Conservation (phyloP, 441 rosid genomes). For the Gossypium davidsonii region DNA sequence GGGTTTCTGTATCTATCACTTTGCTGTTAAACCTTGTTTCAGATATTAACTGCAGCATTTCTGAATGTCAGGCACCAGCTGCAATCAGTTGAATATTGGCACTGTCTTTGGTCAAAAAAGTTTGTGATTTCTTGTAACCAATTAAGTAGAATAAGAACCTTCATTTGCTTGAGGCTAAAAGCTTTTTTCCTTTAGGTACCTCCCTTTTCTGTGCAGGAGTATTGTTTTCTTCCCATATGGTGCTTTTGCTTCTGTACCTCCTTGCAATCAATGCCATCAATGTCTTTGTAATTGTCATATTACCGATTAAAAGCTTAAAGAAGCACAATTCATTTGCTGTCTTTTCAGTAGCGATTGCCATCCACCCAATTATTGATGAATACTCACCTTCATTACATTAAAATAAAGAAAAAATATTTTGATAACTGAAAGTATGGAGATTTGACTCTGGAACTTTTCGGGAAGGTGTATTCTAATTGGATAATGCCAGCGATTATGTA, state of each 20-base stretch:
- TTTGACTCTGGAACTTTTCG: not conserved
- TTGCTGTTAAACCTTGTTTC: not conserved
- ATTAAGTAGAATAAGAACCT: not conserved
- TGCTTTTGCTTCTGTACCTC: not conserved
- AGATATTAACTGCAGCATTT: not conserved
- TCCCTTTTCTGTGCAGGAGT: not conserved
- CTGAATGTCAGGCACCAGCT: not conserved
- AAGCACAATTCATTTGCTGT: not conserved
- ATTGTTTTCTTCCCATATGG: not conserved
- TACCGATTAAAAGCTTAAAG: not conserved
- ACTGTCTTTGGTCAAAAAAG: not conserved
- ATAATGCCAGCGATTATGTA: not conserved
- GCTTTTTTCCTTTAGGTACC: not conserved
- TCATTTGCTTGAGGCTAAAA: not conserved
- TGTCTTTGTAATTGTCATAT: not conserved
- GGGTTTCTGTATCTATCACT: not conserved
- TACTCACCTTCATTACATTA: not conserved
- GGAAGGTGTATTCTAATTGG: not conserved
- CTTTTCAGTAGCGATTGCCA: not conserved
- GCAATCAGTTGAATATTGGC: slow-evolving; percentile 1
- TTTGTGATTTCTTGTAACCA: not conserved
- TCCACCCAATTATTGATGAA: not conserved
- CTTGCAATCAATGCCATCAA: not conserved
- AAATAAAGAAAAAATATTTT: not conserved
- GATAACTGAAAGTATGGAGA: not conserved